Evolutionary conservation across 2,329 filamentous ascomycete species (phyloP).

Genomic region (Helminthosporium solani): DNA sequence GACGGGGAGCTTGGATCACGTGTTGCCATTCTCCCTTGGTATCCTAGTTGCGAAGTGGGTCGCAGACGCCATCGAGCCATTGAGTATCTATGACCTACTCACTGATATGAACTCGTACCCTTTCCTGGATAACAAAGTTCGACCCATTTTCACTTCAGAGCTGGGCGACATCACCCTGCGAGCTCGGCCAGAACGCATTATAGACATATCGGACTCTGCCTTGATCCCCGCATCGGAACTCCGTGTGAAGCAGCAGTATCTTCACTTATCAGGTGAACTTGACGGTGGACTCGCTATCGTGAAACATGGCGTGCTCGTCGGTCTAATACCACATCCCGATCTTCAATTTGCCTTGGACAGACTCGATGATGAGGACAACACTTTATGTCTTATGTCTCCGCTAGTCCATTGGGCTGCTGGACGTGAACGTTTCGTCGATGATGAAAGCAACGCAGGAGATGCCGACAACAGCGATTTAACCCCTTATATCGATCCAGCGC

Average conservation of each 20-base stretch:
- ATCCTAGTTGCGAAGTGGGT: conserved; percentile 98
- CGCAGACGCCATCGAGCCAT: conserved; percentile 88
- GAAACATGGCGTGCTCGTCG: conserved; percentile 75
- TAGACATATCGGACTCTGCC: conserved; percentile 83
- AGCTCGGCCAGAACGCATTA: conserved; percentile 72
- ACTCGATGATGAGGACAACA: conserved; percentile 70
- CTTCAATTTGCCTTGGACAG: conserved; percentile 90
- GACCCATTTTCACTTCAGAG: conserved; percentile 85
- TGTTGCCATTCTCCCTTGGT: conserved; percentile 88
- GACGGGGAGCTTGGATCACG: conserved; percentile 91
- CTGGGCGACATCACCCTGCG: conserved; percentile 83
- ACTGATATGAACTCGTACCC: conserved; percentile 98
- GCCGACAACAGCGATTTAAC: conserved; percentile 73
- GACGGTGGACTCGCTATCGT: conserved; percentile 90
- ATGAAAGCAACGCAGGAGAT: conserved; percentile 51
- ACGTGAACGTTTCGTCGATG: conserved; percentile 56
- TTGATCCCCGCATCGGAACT: conserved; percentile 75
- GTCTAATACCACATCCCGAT: conserved; percentile 89
- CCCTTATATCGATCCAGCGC: conserved; percentile 86
- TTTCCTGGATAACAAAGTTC: conserved; percentile 94
- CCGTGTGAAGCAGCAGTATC: conserved; percentile 74
- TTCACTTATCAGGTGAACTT: conserved; percentile 84
- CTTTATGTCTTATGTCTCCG: conserved; percentile 78
- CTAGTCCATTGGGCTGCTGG: conserved; percentile 51
- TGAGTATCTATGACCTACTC: conserved; percentile 92